Evolutionary conservation across 2,329 filamentous ascomycete genomes (phyloP), one percentile per base, ranked within the genome.

Genomic region (Monosporascus ibericus): DNA sequence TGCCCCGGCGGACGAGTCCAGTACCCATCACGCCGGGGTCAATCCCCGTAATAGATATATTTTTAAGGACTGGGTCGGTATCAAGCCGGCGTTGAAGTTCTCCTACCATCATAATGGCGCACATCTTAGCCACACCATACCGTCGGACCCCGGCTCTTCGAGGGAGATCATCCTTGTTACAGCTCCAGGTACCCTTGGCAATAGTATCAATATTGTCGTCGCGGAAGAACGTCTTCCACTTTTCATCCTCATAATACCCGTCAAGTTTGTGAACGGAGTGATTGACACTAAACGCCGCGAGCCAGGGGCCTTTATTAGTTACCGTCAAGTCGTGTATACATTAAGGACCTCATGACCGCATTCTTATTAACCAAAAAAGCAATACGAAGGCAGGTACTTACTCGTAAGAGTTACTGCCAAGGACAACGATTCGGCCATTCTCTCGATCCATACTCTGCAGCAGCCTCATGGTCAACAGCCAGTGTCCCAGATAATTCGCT

Each of bases 391-490:
- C 20, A 42, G 9, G 8, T 18, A 42, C 7, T 18, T 20, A 42
- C 39, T 42, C 39, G 39, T 42, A 42, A 42, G 39, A 42, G 18
- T 11, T 42, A 18, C 39, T 42, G 17, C 39, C 39, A 18, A 42
- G 39, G 14, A 22, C 18, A 11, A 42, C 39, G n/a, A 42, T 18
- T 20, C 39, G 39, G n/a, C 39, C 39, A 18, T 42, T 42, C n/a
- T 61, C 48, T 5, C 51, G 50, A 44, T 64, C 58, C 56, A 64
- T 57, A 47, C 58, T 62, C 38, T 58, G 48, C 17, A 64, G 53
- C 46, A 64, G 47, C 14, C 63, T 53, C 17, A 62, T 49, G 24
- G 52, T 52, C n/a, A 64, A 50, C 42, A 62, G 48, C 53, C 55
- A 61, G 30, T 63, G 52, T 34, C 59, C 55, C 14, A 64, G 49